Percentiles rank a stretch among this genome's conserved stretches.
These are phyloP conservation scores for Emydomyces testavorans DNA, from an alignment of 2,329 filamentous ascomycete species.

Conservation along the genomic window DNA sequence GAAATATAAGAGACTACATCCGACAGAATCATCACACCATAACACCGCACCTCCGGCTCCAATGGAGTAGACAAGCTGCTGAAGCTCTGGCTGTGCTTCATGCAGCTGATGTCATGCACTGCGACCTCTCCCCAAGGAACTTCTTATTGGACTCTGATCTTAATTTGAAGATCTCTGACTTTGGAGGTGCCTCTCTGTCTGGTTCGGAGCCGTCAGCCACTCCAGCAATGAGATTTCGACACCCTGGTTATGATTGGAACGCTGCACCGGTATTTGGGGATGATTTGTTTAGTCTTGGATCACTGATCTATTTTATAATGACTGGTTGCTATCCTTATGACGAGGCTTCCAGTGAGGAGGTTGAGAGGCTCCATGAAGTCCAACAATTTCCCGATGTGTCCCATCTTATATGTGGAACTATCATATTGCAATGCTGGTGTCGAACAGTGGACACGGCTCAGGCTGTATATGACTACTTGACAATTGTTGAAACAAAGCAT, in stretches of 20 bases:
- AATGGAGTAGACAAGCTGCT: constrained; percentile 18
- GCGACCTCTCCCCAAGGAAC: constrained; percentile 19
- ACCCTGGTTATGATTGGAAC: constrained; percentile 16
- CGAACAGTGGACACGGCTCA: constrained; percentile 1
- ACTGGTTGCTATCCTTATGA: constrained; percentile 17
- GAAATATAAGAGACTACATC: not conserved
- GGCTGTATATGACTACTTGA: constrained; percentile 1
- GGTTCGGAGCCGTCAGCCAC: constrained; percentile 17
- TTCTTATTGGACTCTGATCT: constrained; percentile 19
- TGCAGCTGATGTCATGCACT: constrained; percentile 16
- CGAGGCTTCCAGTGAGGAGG: constrained; percentile 17
- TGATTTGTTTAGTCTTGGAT: constrained; percentile 19
- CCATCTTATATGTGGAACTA: not conserved
- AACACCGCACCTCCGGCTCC: constrained; percentile 12
- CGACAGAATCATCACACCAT: not conserved
- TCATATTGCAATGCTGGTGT: not conserved
- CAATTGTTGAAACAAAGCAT: too few species aligned
- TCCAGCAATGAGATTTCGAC: constrained; percentile 15
- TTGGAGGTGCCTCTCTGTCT: constrained; percentile 18
- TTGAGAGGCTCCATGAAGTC: constrained; percentile 14
- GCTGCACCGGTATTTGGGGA: constrained; percentile 17
- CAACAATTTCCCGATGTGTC: constrained; percentile 18
- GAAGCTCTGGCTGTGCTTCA: constrained; percentile 19
- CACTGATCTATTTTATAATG: constrained; percentile 19
- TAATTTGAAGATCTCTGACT: constrained; percentile 19